Conservation (phyloP, 2,329 filamentous ascomycete species). For the Trichophaea hybrida region DNA sequence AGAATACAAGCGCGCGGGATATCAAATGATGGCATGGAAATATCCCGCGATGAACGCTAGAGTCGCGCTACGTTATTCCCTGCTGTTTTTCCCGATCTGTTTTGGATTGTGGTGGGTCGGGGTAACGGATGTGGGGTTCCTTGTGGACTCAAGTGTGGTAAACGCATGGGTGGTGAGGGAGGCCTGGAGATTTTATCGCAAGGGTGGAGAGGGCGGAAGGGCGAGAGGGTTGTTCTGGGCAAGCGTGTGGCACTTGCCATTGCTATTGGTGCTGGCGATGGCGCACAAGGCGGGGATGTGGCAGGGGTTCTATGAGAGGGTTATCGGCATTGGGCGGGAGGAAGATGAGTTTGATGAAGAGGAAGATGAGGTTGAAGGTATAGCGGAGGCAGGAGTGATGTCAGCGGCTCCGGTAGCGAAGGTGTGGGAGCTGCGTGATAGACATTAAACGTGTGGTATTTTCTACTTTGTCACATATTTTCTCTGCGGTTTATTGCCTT, state of each 20-base stretch:
- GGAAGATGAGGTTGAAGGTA: neutral
- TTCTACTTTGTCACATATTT: neutral
- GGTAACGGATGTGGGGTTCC: constrained; percentile 75
- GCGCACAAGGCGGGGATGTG: constrained; percentile 88
- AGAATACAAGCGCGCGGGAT: constrained; percentile 62
- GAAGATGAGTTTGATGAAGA: constrained; percentile 24
- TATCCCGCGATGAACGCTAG: constrained; percentile 74
- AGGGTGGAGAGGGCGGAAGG: constrained; percentile 58
- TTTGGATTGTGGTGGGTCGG: constrained; percentile 61
- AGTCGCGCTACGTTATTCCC: constrained; percentile 73
- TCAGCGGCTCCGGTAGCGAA: no score
- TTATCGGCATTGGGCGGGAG: constrained; percentile 45
- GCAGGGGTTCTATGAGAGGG: constrained; percentile 60
- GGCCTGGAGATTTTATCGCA: constrained; percentile 66
- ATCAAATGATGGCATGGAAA: constrained; percentile 67
- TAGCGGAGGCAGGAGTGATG: no score
- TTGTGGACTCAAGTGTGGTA: constrained; percentile 62
- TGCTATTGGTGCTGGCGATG: constrained; percentile 76
- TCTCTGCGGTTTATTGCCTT: neutral
- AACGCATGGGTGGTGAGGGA: constrained; percentile 76
- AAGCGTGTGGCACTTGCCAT: constrained; percentile 89
- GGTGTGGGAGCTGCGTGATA: no score
- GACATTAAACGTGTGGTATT: no score
- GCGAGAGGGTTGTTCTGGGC: constrained; percentile 89
- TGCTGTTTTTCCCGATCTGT: constrained; percentile 78